phyloP scores from a whole-genome alignment of 768 basidiomycete species.

The Lanmaoa pseudosensibilis region DNA sequence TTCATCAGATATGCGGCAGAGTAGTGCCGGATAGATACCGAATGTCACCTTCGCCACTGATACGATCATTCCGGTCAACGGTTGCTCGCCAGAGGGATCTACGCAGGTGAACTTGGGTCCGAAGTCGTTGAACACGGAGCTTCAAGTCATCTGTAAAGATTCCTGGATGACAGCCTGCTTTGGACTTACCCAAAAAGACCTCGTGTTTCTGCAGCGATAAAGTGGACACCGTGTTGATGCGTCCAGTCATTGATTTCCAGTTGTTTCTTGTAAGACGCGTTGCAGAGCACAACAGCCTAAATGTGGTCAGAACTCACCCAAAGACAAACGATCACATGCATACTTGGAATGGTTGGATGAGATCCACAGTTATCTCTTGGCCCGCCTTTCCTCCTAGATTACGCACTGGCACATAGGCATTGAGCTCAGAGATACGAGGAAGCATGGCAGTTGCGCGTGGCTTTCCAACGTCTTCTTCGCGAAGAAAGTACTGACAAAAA shows the following conservation, averaged over 20 bases:
- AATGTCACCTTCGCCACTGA: conserved; percentile 75
- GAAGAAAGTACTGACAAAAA: conserved; percentile 81
- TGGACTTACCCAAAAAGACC: conserved; percentile 86
- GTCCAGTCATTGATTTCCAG: conserved; percentile 97
- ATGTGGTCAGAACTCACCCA: conserved; percentile 7
- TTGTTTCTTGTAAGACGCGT: conserved; percentile 74
- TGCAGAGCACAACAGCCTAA: conserved; percentile 88
- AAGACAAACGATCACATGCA: conserved; percentile 18
- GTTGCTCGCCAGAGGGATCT: conserved; percentile 97
- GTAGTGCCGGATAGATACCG: neutral
- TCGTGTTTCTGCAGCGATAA: conserved; percentile 87
- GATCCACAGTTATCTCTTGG: conserved; percentile 74
- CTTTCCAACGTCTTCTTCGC: conserved; percentile 83
- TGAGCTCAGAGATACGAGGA: conserved; percentile 90
- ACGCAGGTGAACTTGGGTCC: conserved; percentile 93
- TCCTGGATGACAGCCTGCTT: neutral
- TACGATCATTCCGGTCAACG: conserved; percentile 92
- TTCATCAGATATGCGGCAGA: neutral
- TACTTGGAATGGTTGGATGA: conserved; percentile 88
- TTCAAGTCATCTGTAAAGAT: conserved; percentile 32
- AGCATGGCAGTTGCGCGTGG: conserved; percentile 82
- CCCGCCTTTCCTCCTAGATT: conserved; percentile 78
- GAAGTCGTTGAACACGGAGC: conserved; percentile 95
- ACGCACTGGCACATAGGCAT: conserved; percentile 92
- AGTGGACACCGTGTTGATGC: conserved; percentile 83